Base-by-base conservation (phyloP, 2,329 filamentous ascomycete genomes). In the Zopfia rhizophila region DNA sequence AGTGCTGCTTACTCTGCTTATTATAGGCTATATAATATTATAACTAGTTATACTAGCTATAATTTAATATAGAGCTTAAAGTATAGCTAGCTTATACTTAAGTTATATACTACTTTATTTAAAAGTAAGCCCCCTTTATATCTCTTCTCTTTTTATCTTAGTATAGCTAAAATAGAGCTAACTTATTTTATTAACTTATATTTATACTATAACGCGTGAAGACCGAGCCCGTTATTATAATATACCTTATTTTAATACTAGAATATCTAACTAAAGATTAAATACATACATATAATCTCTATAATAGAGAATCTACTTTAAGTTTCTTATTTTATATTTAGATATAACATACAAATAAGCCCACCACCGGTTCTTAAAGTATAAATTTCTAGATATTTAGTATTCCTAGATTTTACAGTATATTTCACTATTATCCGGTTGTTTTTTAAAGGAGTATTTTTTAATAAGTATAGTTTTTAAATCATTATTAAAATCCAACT, bases 211-310 rank as follows among this genome's bases (percentile, higher is more conserved):
- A n/a, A n/a, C n/a, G n/a, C n/a, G n/a, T n/a, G n/a, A n/a, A n/a
- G n/a, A n/a, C n/a, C n/a, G n/a, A n/a, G n/a, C n/a, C n/a, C n/a
- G n/a, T n/a, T n/a, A n/a, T n/a, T n/a, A n/a, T n/a, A n/a, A n/a
- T n/a, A 72, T 66, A 38, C 60, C 60, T 37, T 51, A 53, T 58
- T 60, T 68, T 28, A 71, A 60, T 33, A 60, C 59, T 21, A 61
- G 64, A 45, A 45, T 45, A 16, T 45, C 33, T 45, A 45, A 38
- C 41, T 45, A 19, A 45, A 45, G 41, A 38, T 75, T 51, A 54
- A 74, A 74, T 22, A 60, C 62, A 37, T 51, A 35, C 29, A 55
- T 52, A 29, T 70, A 61, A 28, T 58, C 45, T 18, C 25, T 18
- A 37, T 69, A 41, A 21, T 38, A 7, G 29, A 63, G 53, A 50